phyloP scores from a whole-genome alignment of 345 rosid species.

The Ailanthus altissimus region DNA sequence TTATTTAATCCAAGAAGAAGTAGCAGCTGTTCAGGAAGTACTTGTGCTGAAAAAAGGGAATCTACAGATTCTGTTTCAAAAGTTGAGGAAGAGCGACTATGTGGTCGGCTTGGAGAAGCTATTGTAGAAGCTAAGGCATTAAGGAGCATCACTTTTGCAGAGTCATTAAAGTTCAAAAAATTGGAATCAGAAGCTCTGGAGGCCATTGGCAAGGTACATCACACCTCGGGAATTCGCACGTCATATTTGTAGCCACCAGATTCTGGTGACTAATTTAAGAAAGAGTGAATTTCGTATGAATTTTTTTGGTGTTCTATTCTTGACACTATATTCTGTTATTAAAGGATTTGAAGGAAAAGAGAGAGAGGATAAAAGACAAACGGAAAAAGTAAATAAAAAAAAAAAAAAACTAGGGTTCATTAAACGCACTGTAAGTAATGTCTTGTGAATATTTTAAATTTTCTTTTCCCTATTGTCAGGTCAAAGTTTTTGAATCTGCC shows the following conservation, averaged over 20 bases:
- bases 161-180: slow-evolving; percentile 33
- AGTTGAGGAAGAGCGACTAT: slow-evolving; percentile 36
- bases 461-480: slow-evolving; percentile 37
- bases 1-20: slow-evolving; percentile 32
- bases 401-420: neutral
- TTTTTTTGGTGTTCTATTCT: neutral
- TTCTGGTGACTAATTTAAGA: neutral
- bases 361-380: neutral
- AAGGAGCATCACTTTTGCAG: slow-evolving; percentile 36
- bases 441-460: neutral
- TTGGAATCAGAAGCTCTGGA: slow-evolving; percentile 51
- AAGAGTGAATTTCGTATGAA: neutral
- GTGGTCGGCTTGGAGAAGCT: slow-evolving; percentile 34
- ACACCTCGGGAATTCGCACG: neutral
- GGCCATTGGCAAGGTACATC: slow-evolving; percentile 52
- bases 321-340: neutral
- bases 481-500: slow-evolving; percentile 45
- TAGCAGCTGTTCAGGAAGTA: slow-evolving; percentile 28
- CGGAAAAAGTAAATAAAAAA: neutral
- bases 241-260: neutral
- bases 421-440: neutral
- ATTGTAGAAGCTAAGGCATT: slow-evolving; percentile 36
- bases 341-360: neutral
- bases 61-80: slow-evolving; percentile 41
- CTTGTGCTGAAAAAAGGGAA: slow-evolving; percentile 35